Evolutionary conservation across 1,139 yeast species (phyloP).

Genomic region (Hemisphaericaspora subhashii): DNA sequence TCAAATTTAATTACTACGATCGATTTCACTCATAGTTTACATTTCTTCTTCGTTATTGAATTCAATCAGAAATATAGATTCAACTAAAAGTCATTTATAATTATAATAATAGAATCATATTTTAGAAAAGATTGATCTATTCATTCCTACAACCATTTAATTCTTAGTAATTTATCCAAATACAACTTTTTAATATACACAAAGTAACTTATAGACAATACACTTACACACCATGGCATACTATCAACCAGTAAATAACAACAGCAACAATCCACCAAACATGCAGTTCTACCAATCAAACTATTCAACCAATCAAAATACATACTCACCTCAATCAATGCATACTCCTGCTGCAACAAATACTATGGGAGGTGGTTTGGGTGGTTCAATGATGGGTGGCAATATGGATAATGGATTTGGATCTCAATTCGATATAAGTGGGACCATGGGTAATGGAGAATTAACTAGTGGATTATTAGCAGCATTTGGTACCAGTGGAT

Average conservation of each 20-base stretch:
- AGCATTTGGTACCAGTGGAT: conserved; percentile 92
- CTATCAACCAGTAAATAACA: conserved; percentile 31
- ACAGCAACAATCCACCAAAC: conserved; percentile 36
- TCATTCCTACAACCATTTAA: too few species aligned
- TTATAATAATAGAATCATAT: too few species aligned
- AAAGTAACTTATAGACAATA: background rate
- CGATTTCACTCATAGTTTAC: too few species aligned
- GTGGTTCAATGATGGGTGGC: conserved; percentile 19
- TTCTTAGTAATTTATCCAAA: background rate
- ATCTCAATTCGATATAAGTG: conserved; percentile 43
- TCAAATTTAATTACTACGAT: too few species aligned
- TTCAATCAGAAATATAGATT: too few species aligned
- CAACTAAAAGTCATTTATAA: too few species aligned
- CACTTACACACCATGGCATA: conserved; percentile 31
- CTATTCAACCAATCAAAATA: too few species aligned
- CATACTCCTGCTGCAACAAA: too few species aligned
- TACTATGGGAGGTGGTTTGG: conserved; percentile 8
- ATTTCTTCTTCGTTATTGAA: too few species aligned
- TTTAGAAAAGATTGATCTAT: too few species aligned
- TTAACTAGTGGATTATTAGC: conserved; percentile 79
- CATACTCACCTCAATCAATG: too few species aligned
- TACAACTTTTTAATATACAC: background rate
- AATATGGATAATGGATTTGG: conserved; percentile 43
- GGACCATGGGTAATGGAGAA: conserved; percentile 52
- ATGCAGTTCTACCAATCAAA: conserved; percentile 49